phyloP scores from a whole-genome alignment of 1,139 yeast genomes.

The Yamadazyma taylorii region DNA sequence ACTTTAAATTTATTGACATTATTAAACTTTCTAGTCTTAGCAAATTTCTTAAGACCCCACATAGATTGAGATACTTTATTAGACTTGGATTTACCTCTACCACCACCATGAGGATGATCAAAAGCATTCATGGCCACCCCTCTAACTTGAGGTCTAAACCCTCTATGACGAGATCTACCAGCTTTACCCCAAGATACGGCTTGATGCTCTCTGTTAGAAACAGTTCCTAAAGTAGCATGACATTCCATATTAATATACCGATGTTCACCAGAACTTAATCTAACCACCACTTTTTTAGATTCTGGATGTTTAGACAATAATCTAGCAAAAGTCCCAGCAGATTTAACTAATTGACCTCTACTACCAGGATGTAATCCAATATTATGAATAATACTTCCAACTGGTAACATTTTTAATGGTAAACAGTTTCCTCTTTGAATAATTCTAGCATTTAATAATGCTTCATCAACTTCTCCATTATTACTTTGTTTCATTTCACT shows the following conservation, averaged over 20 bases:
- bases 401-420: conserved; percentile 88
- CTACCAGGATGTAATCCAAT: conserved; percentile 76
- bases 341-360: conserved; percentile 87
- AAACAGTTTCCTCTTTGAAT: conserved; percentile 94
- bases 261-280: conserved; percentile 89
- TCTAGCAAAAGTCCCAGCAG: conserved; percentile 96
- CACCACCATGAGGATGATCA: conserved; percentile 99
- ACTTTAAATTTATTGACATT: conserved; percentile 80
- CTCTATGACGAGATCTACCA: conserved; percentile 90
- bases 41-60: conserved; percentile 96
- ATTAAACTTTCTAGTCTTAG: conserved; percentile 91
- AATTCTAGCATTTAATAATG: conserved; percentile 81
- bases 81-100: conserved; percentile 98
- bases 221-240: conserved; percentile 92
- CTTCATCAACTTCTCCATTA: conserved; percentile 89
- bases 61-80: conserved; percentile 92
- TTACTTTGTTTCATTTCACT: conserved; percentile 60
- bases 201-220: conserved; percentile 93
- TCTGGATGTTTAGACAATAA: conserved; percentile 77
- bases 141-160: conserved; percentile 93
- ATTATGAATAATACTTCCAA: conserved; percentile 87
- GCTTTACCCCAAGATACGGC: conserved; percentile 94
- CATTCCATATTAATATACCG: conserved; percentile 84
- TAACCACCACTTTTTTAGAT: conserved; percentile 69
- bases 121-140: conserved; percentile 98